Evolutionary conservation across 192 early-diverging fungal species (phyloP), one percentile per base, ranked within the genome.

Genomic region (Coemansia sp.): DNA sequence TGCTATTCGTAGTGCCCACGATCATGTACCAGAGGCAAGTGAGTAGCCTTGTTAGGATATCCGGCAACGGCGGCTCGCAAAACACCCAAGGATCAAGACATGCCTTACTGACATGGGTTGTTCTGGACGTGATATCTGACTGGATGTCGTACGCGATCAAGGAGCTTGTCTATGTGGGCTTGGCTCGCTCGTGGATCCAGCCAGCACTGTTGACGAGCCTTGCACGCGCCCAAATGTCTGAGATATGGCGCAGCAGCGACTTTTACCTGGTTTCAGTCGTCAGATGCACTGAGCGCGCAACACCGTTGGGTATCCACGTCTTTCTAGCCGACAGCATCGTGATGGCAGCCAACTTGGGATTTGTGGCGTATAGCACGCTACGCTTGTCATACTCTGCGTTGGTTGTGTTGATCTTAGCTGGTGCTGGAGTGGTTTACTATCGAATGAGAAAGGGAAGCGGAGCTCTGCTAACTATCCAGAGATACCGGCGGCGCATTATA

Each of bases 151-250:
- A 66, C 63, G 72, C 29, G 4, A 36, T 55, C 34, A 23, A 36
- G 27, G 67, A 74, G 36, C 57, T 48, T 51, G 11, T 78, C 14
- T 78, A 70, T 29, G 23, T 78, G n/a, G 21, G 27, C 23, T 25
- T 51, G 27, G 64, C 67, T 27, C 71, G 76, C 32, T 38, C 68
- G 17, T 37, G 68, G 12, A 14, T 78, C 15, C 71, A 66, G 11
- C 27, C 25, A 17, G 63, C 60, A 17, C 34, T 78, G 36, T 44
- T 78, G n/a, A 31, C 12, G 21, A 67, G 67, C n/a, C 23, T 74
- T 46, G 66, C 63, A 9, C 59, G 6, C 19, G 64, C 71, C 4
- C 65, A 59, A 21, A 74, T 78, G 76, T 34, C 66, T 0, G 76
- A 70, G 42, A 12, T 69, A 11, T 74, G 71, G 76, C 21, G 50